These are phyloP conservation scores for Gentiana dahurica DNA, from an alignment of 257 asterid species.

Conservation along the genomic window DNA sequence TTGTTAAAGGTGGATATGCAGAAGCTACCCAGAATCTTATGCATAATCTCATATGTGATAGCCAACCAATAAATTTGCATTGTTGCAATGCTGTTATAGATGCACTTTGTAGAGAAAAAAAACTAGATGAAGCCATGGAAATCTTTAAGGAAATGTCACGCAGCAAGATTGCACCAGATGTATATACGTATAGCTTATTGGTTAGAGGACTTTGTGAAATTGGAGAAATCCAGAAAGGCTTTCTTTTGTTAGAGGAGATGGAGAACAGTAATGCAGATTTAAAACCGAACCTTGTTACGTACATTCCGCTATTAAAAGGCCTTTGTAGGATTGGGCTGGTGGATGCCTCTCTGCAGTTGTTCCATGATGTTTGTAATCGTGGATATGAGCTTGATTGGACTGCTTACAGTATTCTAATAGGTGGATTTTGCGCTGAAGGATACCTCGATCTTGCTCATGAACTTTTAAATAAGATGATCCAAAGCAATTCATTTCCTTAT, in stretches of 20 bases:
- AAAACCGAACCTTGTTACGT: slow-evolving; percentile 37
- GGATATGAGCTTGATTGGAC: slow-evolving; percentile 37
- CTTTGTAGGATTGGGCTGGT: slow-evolving; percentile 25
- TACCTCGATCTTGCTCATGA: slow-evolving; percentile 32
- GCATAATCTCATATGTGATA: slow-evolving; percentile 17
- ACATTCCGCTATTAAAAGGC: slow-evolving; percentile 40
- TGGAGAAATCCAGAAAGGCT: slow-evolving; percentile 27
- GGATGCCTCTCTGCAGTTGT: slow-evolving; percentile 23
- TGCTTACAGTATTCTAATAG: slow-evolving; percentile 38
- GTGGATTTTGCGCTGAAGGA: slow-evolving; percentile 41
- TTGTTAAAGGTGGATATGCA: slow-evolving; percentile 37
- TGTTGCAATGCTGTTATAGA: slow-evolving; percentile 50
- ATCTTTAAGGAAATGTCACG: slow-evolving; percentile 42
- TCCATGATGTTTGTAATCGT: slow-evolving; percentile 24
- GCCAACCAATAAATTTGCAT: slow-evolving; percentile 35
- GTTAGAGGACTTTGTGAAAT: slow-evolving; percentile 38
- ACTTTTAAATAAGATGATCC: slow-evolving; percentile 46
- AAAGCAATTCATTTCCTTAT: slow-evolving; percentile 28
- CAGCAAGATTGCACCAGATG: slow-evolving; percentile 34
- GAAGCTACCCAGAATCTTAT: slow-evolving; percentile 33
- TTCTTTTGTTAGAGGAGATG: slow-evolving; percentile 39
- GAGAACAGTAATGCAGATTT: slow-evolving; percentile 21
- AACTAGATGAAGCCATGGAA: slow-evolving; percentile 24
- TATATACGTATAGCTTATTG: slow-evolving; percentile 45
- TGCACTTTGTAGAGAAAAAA: slow-evolving; percentile 29